Evolutionary conservation across 176 grass and related monocot species (phyloP).

Genomic region (Zea luxurians): DNA sequence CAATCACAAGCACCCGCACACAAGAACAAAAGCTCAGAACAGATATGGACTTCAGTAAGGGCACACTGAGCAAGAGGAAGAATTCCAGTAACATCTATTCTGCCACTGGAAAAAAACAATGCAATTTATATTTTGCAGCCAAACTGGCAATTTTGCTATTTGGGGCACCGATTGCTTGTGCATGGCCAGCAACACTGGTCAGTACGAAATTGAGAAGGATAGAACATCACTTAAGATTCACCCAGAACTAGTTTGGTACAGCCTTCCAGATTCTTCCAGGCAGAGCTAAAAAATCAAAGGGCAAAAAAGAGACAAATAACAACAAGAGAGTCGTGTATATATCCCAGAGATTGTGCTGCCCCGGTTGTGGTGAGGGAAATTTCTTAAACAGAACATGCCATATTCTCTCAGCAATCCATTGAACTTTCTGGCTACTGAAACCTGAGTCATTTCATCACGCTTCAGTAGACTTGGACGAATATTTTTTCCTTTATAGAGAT

Average conservation of each 20-base stretch:
- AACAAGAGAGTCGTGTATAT: neutral
- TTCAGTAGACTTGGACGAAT: slow-evolving; percentile 10
- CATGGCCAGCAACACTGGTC: neutral
- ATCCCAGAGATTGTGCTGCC: neutral
- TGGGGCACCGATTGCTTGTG: neutral
- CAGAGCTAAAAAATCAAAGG: neutral
- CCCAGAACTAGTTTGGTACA: neutral
- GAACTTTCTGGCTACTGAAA: slow-evolving; percentile 32
- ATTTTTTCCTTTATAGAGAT: slow-evolving; percentile 18
- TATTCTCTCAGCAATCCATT: slow-evolving; percentile 7
- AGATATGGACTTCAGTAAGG: no score
- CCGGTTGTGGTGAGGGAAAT: neutral
- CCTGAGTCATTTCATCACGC: slow-evolving; percentile 23
- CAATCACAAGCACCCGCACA: no score
- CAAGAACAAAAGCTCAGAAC: no score
- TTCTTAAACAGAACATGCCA: neutral
- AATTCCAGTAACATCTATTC: no score
- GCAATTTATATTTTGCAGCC: neutral
- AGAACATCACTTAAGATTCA: neutral
- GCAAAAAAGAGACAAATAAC: neutral
- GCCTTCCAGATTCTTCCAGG: neutral
- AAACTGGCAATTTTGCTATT: neutral
- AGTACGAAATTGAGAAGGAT: neutral
- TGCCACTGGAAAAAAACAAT: neutral
- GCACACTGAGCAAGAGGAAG: no score